phyloP scores from a whole-genome alignment of 768 basidiomycete species.

The Boletus reticulatus region DNA sequence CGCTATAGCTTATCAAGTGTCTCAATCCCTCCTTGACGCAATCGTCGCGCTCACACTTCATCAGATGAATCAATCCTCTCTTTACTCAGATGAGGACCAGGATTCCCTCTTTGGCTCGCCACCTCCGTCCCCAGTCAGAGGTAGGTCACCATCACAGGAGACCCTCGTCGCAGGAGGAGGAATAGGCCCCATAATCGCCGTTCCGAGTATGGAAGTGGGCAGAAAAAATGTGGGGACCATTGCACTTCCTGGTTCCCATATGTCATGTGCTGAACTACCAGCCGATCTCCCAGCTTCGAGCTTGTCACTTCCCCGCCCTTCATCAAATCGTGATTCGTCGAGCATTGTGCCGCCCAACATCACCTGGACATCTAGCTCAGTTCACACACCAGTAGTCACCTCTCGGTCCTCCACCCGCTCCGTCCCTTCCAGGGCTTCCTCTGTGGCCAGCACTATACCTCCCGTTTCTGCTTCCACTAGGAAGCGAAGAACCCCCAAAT shows the following conservation, averaged over 20 bases:
- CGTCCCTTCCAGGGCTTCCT: constrained; percentile 11
- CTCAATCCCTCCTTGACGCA: constrained; percentile 12
- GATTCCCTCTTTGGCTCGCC: constrained; percentile 82
- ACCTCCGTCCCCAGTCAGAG: constrained; percentile 67
- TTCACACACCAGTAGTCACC: not conserved
- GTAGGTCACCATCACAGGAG: constrained; percentile 71
- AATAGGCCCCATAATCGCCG: constrained; percentile 14
- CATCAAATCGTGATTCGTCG: constrained; percentile 29
- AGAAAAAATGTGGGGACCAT: constrained; percentile 86
- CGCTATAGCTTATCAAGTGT: constrained; percentile 11
- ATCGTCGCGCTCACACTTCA: constrained; percentile 14
- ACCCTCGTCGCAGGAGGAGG: constrained; percentile 19
- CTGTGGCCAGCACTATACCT: not conserved
- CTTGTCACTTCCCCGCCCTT: constrained; percentile 27
- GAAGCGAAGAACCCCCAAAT: constrained; percentile 34
- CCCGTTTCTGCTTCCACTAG: constrained; percentile 19
- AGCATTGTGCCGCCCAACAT: constrained; percentile 36
- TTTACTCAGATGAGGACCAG: constrained; percentile 37
- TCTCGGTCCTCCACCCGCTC: constrained; percentile 16
- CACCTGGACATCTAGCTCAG: not conserved
- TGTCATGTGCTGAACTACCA: constrained; percentile 78
- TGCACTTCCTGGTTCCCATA: constrained; percentile 96
- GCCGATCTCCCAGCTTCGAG: constrained; percentile 75
- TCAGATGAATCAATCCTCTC: constrained; percentile 18
- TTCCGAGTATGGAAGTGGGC: constrained; percentile 24